Evolutionary conservation across 495 filamentous ascomycete species (phyloP), one percentile per base, ranked within the genome.

Genomic region (Tirmania nivea): DNA sequence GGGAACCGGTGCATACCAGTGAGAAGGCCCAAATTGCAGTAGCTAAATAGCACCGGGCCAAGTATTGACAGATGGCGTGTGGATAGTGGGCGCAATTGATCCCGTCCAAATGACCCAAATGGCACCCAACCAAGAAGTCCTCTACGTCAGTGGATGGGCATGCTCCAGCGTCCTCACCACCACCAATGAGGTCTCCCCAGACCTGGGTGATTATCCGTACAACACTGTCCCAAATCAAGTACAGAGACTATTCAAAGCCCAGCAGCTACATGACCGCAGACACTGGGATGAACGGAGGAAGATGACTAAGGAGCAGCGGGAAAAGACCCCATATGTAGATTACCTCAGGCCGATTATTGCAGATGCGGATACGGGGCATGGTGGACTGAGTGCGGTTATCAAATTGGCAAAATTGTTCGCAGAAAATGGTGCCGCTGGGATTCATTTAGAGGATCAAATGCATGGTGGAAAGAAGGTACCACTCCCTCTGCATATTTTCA

Each of bases 31-130:
- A 0, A 3, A 25, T 25, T 25, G 25, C 25, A 31, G 25, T 36
- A 35, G 11, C 51, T 19, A 35, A 49, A 31, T 31, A 1, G 25
- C 42, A 6, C 14, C 42, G 14, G 19, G 42, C 42, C 39, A 47
- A 19, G 1, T 47, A 47, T 8, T 47, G 42, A 47, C 42, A n/a
- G 3, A 3, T 19, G 14, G 50, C 6, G 25, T 31, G 3, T 45
- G 39, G 8, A 45, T 50, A 88, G 84, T 97, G 82, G 90, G 90
- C 55, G 92, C 89, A 54, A 94, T 97, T 69, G 90, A 97, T 63
- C 90, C 90, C 14, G 77, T 95, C 9, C 90, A 97, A 69, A 96
- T 97, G 90, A 95, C 92, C 34, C 90, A 97, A 68, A 92, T 96
- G 70, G 92, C 90, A 21, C 76, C 82, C 1, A 82, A 95, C 67